Percentiles rank a stretch among this genome's conserved stretches.
These are phyloP conservation scores for Fistulifera pelliculosa DNA, from an alignment of 108 stramenopile species.

Conservation along the genomic window DNA sequence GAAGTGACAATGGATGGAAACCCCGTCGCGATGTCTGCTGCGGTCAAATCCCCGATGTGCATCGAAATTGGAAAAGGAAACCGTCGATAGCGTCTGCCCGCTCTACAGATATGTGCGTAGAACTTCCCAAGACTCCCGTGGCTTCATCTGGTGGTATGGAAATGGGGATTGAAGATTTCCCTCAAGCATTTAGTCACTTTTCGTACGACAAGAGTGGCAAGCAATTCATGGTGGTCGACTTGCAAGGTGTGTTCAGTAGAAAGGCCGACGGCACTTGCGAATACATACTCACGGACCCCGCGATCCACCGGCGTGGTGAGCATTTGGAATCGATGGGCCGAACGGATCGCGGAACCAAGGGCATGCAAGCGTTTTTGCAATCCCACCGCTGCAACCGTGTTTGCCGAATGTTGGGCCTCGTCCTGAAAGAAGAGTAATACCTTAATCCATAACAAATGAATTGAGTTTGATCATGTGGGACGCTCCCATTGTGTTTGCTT, in stretches of 20 bases:
- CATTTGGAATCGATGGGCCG: slow-evolving; percentile 17
- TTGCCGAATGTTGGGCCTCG: slow-evolving; percentile 31
- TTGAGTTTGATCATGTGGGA: slow-evolving; percentile 16
- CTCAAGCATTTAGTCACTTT: slow-evolving; percentile 42
- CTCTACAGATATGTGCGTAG: background rate
- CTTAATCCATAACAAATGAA: too few species aligned
- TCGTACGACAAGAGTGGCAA: slow-evolving; percentile 28
- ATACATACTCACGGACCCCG: slow-evolving; percentile 36
- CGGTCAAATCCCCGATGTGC: background rate
- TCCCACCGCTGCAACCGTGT: slow-evolving; percentile 27
- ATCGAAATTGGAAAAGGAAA: background rate
- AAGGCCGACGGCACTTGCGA: slow-evolving; percentile 14
- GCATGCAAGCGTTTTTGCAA: slow-evolving; percentile 35
- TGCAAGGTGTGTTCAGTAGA: slow-evolving; percentile 29
- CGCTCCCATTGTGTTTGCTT: slow-evolving; percentile 69
- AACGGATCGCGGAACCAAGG: slow-evolving; percentile 30
- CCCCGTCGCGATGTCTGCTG: background rate
- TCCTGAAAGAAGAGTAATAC: background rate
- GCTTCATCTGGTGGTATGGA: slow-evolving; percentile 4
- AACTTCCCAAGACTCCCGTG: slow-evolving; percentile 1
- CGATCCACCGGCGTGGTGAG: slow-evolving; percentile 20
- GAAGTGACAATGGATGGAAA: background rate
- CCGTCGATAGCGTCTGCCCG: background rate
- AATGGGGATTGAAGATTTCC: slow-evolving; percentile 17
- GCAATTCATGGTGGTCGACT: slow-evolving; percentile 35